These are phyloP conservation scores for Favolaschia claudopus DNA, from an alignment of 768 basidiomycete genomes.

Conservation along the genomic window DNA sequence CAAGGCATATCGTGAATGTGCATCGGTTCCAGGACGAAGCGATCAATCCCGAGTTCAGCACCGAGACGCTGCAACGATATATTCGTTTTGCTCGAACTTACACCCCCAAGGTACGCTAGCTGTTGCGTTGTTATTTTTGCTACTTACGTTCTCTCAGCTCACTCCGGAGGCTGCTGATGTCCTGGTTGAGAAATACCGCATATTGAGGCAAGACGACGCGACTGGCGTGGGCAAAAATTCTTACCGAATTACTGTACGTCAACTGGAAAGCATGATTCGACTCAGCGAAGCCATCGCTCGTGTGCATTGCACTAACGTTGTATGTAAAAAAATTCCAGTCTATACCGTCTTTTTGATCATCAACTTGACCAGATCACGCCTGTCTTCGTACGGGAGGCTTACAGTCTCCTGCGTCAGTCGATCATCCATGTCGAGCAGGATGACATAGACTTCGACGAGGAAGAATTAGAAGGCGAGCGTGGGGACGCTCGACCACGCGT, in stretches of 20 bases:
- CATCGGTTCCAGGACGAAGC: slow-evolving; percentile 96
- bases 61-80: slow-evolving; percentile 94
- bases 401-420: slow-evolving; percentile 90
- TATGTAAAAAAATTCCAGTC: slow-evolving; percentile 38
- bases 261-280: slow-evolving; percentile 98
- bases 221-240: slow-evolving; percentile 89
- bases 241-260: slow-evolving; percentile 97
- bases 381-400: slow-evolving; percentile 94
- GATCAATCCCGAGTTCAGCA: slow-evolving; percentile 96
- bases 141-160: slow-evolving; percentile 58
- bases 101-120: slow-evolving; percentile 87
- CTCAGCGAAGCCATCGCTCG: slow-evolving; percentile 96
- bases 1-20: slow-evolving; percentile 96
- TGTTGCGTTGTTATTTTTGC: slow-evolving; percentile 1
- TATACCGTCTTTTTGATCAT: not conserved
- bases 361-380: slow-evolving; percentile 78
- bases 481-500: slow-evolving; percentile 43
- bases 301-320: slow-evolving; percentile 95
- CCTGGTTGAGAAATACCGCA: slow-evolving; percentile 94
- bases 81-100: slow-evolving; percentile 98
- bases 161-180: slow-evolving; percentile 93
- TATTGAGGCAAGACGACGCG: slow-evolving; percentile 91
- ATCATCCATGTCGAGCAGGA: slow-evolving; percentile 99
- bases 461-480: slow-evolving; percentile 71
- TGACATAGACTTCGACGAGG: slow-evolving; percentile 96